Conservation (phyloP, 2,329 filamentous ascomycete species). For the Pyricularia pennisetigena region DNA sequence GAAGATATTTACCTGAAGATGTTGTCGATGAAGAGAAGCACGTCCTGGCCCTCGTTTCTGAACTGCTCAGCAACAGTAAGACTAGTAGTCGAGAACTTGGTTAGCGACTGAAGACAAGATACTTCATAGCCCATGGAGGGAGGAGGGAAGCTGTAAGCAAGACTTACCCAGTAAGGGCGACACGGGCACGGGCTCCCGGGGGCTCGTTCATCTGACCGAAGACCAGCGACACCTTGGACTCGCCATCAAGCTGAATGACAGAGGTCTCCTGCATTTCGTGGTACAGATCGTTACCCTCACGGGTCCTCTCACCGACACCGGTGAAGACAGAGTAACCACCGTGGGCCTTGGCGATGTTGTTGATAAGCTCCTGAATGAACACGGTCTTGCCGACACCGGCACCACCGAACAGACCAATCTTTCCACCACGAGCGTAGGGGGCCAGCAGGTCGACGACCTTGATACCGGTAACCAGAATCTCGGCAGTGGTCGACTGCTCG, state of each 20-base stretch:
- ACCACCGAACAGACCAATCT: constrained; percentile 99
- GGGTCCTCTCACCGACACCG: constrained; percentile 99
- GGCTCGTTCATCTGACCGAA: constrained; percentile 99
- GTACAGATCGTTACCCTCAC: constrained; percentile 99
- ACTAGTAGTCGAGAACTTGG: not conserved
- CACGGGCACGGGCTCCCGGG: constrained; percentile 98
- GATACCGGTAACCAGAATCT: constrained; percentile 98
- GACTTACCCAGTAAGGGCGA: constrained; percentile 73
- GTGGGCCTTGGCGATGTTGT: constrained; percentile 99
- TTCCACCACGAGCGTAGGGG: constrained; percentile 99
- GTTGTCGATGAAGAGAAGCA: not conserved
- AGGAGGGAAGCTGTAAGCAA: not conserved
- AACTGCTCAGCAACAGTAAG: constrained; percentile 74
- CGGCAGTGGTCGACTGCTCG: constrained; percentile 92
- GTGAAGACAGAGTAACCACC: constrained; percentile 99
- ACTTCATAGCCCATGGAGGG: not conserved
- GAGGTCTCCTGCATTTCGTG: constrained; percentile 99
- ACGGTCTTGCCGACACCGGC: constrained; percentile 99
- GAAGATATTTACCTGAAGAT: not conserved
- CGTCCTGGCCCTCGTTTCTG: constrained; percentile 73
- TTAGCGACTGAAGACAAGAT: not conserved
- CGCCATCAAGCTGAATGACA: constrained; percentile 98
- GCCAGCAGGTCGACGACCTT: constrained; percentile 99
- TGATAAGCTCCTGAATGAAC: constrained; percentile 99
- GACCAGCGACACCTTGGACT: constrained; percentile 98